Evolutionary conservation across 805 yeast genomes (phyloP).

Genomic region (Pachysolen tannophilus): DNA sequence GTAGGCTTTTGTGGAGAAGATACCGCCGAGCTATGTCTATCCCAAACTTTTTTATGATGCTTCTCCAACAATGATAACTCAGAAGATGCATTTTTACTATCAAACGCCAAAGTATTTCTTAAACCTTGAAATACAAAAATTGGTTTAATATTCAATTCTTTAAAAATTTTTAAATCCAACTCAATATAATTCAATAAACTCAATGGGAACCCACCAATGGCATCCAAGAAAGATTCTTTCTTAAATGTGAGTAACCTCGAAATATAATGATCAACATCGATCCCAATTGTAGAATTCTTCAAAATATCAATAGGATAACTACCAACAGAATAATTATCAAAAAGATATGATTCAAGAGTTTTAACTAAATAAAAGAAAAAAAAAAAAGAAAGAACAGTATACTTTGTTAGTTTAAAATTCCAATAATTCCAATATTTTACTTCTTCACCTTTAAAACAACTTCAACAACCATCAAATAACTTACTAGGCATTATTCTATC

Average conservation of each 20-base stretch:
- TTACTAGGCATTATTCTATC: too few species aligned
- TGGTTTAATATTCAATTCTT: slow-evolving; percentile 61
- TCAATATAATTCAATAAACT: slow-evolving; percentile 49
- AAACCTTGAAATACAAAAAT: slow-evolving; percentile 74
- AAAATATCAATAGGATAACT: slow-evolving; percentile 57
- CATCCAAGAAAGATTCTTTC: slow-evolving; percentile 63
- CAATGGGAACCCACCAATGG: slow-evolving; percentile 75
- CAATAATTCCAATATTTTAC: too few species aligned
- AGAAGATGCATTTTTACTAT: slow-evolving; percentile 6
- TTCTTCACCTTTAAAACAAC: too few species aligned
- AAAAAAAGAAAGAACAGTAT: too few species aligned
- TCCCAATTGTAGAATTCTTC: slow-evolving; percentile 64
- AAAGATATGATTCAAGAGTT: slow-evolving; percentile 59
- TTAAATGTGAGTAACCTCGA: slow-evolving; percentile 52
- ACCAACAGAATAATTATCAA: slow-evolving; percentile 57
- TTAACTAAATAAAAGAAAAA: slow-evolving; percentile 24
- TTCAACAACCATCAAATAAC: too few species aligned
- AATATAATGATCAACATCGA: slow-evolving; percentile 77
- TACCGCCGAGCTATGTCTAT: slow-evolving; percentile 23
- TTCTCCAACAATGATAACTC: slow-evolving; percentile 25
- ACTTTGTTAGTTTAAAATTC: too few species aligned
- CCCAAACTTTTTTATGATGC: slow-evolving; percentile 43
- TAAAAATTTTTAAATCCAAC: slow-evolving; percentile 54
- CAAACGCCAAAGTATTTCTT: slow-evolving; percentile 27
- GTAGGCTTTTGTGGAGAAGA: slow-evolving; percentile 18